A percentile compares a stretch with the other conserved stretches of the same genome.
Conservation (phyloP, 164 flowering plant species). For the Vitis riparia region DNA sequence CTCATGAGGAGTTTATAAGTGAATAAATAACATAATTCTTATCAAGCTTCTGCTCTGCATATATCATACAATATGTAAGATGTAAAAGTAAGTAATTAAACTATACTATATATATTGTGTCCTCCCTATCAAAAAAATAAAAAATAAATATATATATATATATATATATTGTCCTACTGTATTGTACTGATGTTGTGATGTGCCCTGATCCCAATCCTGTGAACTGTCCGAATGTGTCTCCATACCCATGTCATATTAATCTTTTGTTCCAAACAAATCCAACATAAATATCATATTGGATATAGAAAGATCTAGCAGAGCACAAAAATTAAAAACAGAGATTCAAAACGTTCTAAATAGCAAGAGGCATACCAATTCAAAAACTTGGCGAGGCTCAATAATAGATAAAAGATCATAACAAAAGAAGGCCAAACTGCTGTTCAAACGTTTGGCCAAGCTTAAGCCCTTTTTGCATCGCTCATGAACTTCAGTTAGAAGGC, state of each 20-base stretch:
- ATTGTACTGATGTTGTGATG: no score
- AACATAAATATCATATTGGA: not conserved
- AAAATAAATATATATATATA: no score
- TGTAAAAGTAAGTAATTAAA: no score
- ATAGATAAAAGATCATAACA: constrained; percentile 93
- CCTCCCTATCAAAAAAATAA: no score
- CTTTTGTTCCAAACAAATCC: not conserved
- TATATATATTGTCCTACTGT: no score
- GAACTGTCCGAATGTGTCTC: not conserved
- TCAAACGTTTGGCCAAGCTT: constrained; percentile 91
- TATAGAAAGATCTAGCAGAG: not conserved
- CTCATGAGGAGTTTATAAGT: no score
- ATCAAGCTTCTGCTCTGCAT: no score
- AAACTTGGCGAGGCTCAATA: constrained; percentile 98
- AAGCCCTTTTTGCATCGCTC: constrained; percentile 98
- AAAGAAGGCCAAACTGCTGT: constrained; percentile 96
- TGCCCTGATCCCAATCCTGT: not conserved
- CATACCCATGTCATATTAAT: not conserved
- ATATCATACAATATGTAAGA: no score
- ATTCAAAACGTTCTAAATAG: not conserved
- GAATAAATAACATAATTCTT: no score
- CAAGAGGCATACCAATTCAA: constrained; percentile 74
- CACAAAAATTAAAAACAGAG: not conserved
- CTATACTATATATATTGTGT: no score
- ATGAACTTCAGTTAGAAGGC: constrained; percentile 96